A percentile compares a stretch with the other conserved stretches of the same genome.
Evolutionary conservation across 768 basidiomycete genomes (phyloP).

Genomic region (Coprinopsis strossmayeri): DNA sequence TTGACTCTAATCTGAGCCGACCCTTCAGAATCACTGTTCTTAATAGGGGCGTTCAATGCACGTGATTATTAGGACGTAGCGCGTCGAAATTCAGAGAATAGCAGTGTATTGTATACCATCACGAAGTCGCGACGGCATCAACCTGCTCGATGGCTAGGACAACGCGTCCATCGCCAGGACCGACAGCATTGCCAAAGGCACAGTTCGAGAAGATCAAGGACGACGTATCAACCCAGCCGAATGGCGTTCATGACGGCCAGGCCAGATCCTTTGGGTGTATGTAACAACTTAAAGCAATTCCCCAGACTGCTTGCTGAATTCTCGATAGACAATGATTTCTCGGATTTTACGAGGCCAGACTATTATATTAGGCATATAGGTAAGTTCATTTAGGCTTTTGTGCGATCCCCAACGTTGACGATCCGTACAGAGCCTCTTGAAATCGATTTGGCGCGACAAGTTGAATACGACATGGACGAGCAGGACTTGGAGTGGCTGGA

Average conservation of each 20-base stretch:
- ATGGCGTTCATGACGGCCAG: constrained; percentile 58
- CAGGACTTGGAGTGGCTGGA: constrained; percentile 97
- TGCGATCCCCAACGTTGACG: constrained; percentile 2
- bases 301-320: constrained; percentile 1
- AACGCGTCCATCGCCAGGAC: constrained; percentile 21
- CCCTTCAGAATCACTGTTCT: no score
- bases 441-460: constrained; percentile 83
- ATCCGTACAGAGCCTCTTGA: constrained; percentile 76
- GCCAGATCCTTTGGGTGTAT: constrained; percentile 70
- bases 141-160: constrained; percentile 32
- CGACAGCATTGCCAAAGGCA: constrained; percentile 50
- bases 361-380: constrained; percentile 91
- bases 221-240: constrained; percentile 51
- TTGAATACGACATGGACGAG: constrained; percentile 99
- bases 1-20: no score
- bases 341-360: constrained; percentile 69
- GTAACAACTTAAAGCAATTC: constrained; percentile 16
- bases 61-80: no score
- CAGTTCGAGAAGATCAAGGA: constrained; percentile 62
- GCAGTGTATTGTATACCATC: no score
- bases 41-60: no score
- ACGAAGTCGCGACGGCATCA: background rate
- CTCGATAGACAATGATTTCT: constrained; percentile 46
- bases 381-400: constrained; percentile 24
- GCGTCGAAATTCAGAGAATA: no score